Conservation (phyloP, 139 green algal genomes). For the Chlorella sp. region DNA sequence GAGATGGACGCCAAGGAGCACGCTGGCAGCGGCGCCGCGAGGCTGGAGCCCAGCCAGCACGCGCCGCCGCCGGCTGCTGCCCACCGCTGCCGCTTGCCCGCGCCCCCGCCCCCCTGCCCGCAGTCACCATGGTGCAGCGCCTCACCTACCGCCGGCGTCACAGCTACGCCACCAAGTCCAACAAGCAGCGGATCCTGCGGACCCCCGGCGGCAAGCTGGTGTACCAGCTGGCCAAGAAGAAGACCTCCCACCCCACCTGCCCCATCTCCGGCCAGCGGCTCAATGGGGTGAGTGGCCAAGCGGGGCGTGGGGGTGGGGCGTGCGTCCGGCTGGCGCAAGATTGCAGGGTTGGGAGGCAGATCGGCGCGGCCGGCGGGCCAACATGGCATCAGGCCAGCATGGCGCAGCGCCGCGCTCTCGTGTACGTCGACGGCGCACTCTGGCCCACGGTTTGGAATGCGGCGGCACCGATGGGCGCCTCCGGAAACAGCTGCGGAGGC, state of each 20-base stretch:
- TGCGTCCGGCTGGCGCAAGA: too few relatives aligned
- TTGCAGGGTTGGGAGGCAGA: too few relatives aligned
- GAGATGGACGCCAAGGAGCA: too few relatives aligned
- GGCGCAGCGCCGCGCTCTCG: too few relatives aligned
- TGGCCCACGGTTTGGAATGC: too few relatives aligned
- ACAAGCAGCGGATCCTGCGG: constrained; percentile 90
- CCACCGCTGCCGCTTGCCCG: not conserved
- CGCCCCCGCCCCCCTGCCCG: not conserved
- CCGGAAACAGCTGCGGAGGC: too few relatives aligned
- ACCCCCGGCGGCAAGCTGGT: constrained; percentile 93
- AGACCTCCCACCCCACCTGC: constrained; percentile 80
- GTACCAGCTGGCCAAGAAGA: constrained; percentile 95
- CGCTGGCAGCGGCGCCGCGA: not conserved
- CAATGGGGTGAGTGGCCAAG: constrained; percentile 71
- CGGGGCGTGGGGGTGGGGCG: too few relatives aligned
- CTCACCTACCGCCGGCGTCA: constrained; percentile 85
- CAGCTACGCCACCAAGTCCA: constrained; percentile 94
- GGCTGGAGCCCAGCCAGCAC: too few relatives aligned
- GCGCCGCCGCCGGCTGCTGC: not conserved
- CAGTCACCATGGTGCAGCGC: constrained; percentile 83
- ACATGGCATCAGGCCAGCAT: not conserved
- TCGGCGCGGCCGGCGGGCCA: not conserved
- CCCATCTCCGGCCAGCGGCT: constrained; percentile 78
- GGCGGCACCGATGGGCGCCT: too few relatives aligned
- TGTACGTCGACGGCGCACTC: too few relatives aligned